Evolutionary conservation across 2,329 filamentous ascomycete genomes (phyloP), one percentile per base, ranked within the genome.

Genomic region (Thyridium curvatum): DNA sequence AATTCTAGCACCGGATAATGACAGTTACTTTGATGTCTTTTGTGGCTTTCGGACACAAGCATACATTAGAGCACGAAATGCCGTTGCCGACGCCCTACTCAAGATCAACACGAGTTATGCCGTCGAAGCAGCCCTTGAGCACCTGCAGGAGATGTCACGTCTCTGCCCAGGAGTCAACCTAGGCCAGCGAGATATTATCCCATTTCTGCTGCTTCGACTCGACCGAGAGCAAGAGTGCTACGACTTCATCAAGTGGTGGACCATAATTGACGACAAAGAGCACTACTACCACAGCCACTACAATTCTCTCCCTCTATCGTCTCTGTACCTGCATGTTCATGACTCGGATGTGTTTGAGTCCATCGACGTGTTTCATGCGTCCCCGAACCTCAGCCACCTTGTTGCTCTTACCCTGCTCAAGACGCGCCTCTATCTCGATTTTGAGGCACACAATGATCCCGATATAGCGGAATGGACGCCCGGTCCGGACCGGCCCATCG

Each of bases 231-330:
- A 62, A 39, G 55, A 58, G 32, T 58, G 54, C 49, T 71, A 70
- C 46, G 63, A 69, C 45, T 71, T 71, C 39, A 28, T 70, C 47
- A 72, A 69, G 51, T 72, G 64, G 68, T 72, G 57, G 56, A 50
- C 44, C 5, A 55, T 50, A 1, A 45, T 44, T 1, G 52, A 42
- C 5, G 28, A 43, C n/a, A 35, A 50, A 3, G 21, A 35, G 8
- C 15, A 55, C 5, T 21, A 43, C 5, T 21, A 43, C n/a, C 34
- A 50, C 3, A 18, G 35, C 8, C 15, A 55, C 31, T 66, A 66
- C 38, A 55, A 68, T 35, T 64, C 51, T 39, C 48, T 42, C 16
- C 43, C 43, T 2, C 37, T 53, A 13, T 59, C 61, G 13, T 41
- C 43, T 26, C 53, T 68, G 4, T 47, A 69, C 40, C 53, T 68